A percentile compares a stretch with the other conserved stretches of the same genome.
phyloP scores from a whole-genome alignment of 495 filamentous ascomycete species.

The Daldinia concentrica region DNA sequence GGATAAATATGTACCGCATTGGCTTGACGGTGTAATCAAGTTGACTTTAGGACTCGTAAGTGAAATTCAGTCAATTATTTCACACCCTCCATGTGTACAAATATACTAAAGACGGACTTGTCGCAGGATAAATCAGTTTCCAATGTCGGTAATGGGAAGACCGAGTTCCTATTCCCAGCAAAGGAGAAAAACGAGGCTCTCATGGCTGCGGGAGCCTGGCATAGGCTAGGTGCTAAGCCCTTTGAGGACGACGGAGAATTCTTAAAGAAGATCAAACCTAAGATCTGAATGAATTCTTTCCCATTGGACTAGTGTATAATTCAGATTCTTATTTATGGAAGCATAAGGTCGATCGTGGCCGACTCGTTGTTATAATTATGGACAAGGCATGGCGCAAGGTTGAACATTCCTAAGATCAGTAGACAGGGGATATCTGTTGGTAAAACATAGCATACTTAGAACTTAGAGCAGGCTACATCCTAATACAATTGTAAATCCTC shows the following conservation, averaged over 20 bases:
- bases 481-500: neutral
- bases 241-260: conserved; percentile 40
- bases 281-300: conserved; percentile 19
- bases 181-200: conserved; percentile 38
- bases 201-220: conserved; percentile 39
- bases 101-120: neutral
- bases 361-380: neutral
- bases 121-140: conserved; percentile 43
- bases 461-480: neutral
- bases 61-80: neutral
- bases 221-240: conserved; percentile 36
- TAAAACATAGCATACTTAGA: conserved; percentile 1
- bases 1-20: conserved; percentile 47
- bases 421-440: conserved; percentile 1
- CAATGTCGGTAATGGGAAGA: conserved; percentile 35
- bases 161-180: conserved; percentile 28
- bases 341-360: neutral
- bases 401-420: neutral
- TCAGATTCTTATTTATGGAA: neutral
- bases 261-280: conserved; percentile 24
- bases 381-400: neutral
- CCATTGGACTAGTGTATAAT: neutral
- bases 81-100: neutral
- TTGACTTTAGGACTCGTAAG: conserved; percentile 48
- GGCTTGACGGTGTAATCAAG: conserved; percentile 45